Percentiles rank a stretch among this genome's conserved stretches.
These are phyloP conservation scores for Fennellomyces sp. DNA, from an alignment of 371 early-diverging fungal species.

Conservation along the genomic window DNA sequence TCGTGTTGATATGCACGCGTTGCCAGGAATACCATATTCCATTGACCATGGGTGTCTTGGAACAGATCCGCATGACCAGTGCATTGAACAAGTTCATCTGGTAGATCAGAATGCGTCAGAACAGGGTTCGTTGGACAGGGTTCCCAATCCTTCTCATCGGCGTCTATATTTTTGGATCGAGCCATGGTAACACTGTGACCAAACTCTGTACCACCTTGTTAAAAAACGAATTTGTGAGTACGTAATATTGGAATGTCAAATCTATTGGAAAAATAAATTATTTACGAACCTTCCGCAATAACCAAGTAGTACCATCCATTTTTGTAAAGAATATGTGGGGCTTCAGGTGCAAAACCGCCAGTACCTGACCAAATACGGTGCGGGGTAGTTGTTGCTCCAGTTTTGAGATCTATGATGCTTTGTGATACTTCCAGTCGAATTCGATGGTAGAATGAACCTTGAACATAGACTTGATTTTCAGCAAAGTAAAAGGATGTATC, in stretches of 20 bases:
- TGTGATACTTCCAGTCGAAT: conserved; percentile 20
- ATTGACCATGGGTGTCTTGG: conserved; percentile 17
- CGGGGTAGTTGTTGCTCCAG: conserved; percentile 4
- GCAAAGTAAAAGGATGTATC: conserved; percentile 17
- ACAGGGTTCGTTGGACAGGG: conserved; percentile 19
- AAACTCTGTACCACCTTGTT: conserved; percentile 23
- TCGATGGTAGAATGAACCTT: conserved; percentile 17
- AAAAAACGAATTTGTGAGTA: background rate
- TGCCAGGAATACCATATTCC: conserved; percentile 25
- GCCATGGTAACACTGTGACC: conserved; percentile 24
- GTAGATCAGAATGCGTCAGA: conserved; percentile 13
- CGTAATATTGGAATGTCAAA: background rate
- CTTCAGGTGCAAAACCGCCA: conserved; percentile 20
- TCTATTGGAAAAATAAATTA: background rate
- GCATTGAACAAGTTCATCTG: conserved; percentile 19
- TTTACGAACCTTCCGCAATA: conserved; percentile 23
- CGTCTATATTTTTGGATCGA: conserved; percentile 11
- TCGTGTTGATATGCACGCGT: conserved; percentile 12
- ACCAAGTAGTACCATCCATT: conserved; percentile 25
- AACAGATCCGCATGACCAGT: conserved; percentile 27
- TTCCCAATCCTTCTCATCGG: conserved; percentile 22
- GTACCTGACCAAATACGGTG: conserved; percentile 22
- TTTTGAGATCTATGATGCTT: conserved; percentile 17
- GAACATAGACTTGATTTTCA: conserved; percentile 15
- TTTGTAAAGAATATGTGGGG: conserved; percentile 23